phyloP scores from a whole-genome alignment of 495 filamentous ascomycete species.

The Chaetomium fimeti region DNA sequence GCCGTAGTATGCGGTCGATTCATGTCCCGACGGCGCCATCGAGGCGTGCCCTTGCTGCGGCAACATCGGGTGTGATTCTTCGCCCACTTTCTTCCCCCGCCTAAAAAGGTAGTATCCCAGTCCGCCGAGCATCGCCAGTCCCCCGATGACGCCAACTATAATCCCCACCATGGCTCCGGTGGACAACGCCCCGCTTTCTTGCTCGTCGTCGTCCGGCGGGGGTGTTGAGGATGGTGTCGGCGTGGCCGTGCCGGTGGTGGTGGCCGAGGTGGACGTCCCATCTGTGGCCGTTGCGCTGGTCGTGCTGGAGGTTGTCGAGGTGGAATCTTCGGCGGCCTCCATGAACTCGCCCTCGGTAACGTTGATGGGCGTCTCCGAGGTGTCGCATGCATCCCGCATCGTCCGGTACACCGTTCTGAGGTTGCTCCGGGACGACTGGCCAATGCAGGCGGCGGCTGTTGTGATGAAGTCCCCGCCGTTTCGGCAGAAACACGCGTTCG shows the following conservation, averaged over 20 bases:
- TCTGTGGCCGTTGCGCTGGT: conserved; percentile 6
- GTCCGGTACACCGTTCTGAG: conserved; percentile 39
- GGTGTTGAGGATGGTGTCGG: neutral
- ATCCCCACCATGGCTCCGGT: conserved; percentile 29
- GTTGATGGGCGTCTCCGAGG: conserved; percentile 34
- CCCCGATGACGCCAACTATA: conserved; percentile 30
- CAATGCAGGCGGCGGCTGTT: conserved; percentile 44
- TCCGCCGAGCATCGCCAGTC: conserved; percentile 25
- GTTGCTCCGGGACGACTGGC: conserved; percentile 32
- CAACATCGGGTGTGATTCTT: conserved; percentile 42
- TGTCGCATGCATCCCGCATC: conserved; percentile 33
- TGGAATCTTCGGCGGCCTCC: conserved; percentile 30
- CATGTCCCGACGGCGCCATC: conserved; percentile 12
- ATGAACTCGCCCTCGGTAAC: conserved; percentile 37
- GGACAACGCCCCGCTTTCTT: conserved; percentile 22
- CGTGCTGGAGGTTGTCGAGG: conserved; percentile 15
- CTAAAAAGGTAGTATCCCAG: conserved; percentile 30
- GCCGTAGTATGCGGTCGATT: conserved; percentile 9
- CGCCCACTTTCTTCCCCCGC: conserved; percentile 23
- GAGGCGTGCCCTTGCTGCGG: conserved; percentile 26
- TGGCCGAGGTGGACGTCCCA: conserved; percentile 13
- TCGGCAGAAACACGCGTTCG: conserved; percentile 47
- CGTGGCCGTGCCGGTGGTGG: neutral
- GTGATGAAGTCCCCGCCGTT: conserved; percentile 48
- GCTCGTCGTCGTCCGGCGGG: neutral